phyloP scores from a whole-genome alignment of 371 early-diverging fungal species.

The Mortierella sp. region DNA sequence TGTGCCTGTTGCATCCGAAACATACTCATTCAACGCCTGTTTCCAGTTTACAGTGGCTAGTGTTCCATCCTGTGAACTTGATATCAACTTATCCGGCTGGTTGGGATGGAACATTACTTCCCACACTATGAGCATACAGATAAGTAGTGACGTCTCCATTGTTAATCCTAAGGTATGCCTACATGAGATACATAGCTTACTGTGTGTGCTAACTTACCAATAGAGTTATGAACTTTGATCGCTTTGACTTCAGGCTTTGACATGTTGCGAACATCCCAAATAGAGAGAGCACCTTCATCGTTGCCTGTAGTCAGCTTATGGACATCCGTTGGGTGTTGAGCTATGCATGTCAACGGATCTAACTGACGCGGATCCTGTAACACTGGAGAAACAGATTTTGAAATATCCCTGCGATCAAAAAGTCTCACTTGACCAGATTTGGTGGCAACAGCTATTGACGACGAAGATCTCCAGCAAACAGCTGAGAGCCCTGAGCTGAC shows the following conservation, averaged over 20 bases:
- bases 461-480: constrained; percentile 15
- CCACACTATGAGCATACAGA: neutral
- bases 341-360: constrained; percentile 8
- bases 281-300: constrained; percentile 9
- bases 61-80: constrained; percentile 18
- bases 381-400: constrained; percentile 1
- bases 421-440: constrained; percentile 13
- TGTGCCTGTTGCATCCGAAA: constrained; percentile 6
- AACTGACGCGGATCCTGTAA: neutral
- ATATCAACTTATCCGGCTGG: constrained; percentile 11
- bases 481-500: constrained; percentile 10
- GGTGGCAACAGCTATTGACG: constrained; percentile 12
- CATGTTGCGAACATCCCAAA: constrained; percentile 18
- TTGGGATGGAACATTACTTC: constrained; percentile 16
- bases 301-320: constrained; percentile 10
- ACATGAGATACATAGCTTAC: neutral
- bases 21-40: constrained; percentile 10
- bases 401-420: constrained; percentile 16
- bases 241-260: constrained; percentile 8
- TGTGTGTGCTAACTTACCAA: constrained; percentile 6
- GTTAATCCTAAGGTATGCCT: neutral
- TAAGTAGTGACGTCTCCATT: neutral
- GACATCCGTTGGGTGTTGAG: constrained; percentile 12
- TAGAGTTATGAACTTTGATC: constrained; percentile 17
- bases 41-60: constrained; percentile 14